Percentiles rank a stretch among this genome's conserved stretches.
phyloP scores from a whole-genome alignment of 2,329 filamentous ascomycete genomes.

The Reticulascus tulasneorum region DNA sequence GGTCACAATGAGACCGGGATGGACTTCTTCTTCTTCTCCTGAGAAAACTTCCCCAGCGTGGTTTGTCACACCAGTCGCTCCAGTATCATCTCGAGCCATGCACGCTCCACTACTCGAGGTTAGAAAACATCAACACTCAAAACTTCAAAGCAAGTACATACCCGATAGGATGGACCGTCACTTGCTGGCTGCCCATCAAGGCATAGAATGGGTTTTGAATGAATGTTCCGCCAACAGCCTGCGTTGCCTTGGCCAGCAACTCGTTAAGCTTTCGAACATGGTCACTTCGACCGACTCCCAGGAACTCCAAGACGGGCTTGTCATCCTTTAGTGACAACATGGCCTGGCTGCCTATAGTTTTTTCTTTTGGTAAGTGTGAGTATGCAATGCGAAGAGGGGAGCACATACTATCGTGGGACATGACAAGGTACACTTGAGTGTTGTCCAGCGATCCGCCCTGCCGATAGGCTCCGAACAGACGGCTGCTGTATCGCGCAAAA shows the following conservation, averaged over 20 bases:
- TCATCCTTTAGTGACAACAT: slow-evolving; percentile 56
- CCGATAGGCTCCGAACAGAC: slow-evolving; percentile 56
- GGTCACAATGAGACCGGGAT: slow-evolving; percentile 57
- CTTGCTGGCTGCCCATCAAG: slow-evolving; percentile 51
- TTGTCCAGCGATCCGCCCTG: slow-evolving; percentile 51
- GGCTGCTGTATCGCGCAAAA: slow-evolving; percentile 45
- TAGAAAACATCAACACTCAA: slow-evolving; percentile 11
- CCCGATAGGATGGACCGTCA: slow-evolving; percentile 65
- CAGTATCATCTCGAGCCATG: slow-evolving; percentile 57
- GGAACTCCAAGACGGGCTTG: slow-evolving; percentile 55
- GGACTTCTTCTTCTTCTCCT: slow-evolving; percentile 44
- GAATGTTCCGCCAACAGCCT: slow-evolving; percentile 56
- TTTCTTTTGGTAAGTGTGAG: too few species aligned
- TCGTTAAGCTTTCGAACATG: slow-evolving; percentile 50
- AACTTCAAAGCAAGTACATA: slow-evolving; percentile 23
- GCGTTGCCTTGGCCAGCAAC: slow-evolving; percentile 50
- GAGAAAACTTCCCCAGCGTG: slow-evolving; percentile 58
- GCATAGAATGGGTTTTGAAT: slow-evolving; percentile 55
- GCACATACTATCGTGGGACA: slow-evolving; percentile 58
- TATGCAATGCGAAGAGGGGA: slow-evolving; percentile 3
- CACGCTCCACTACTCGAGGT: slow-evolving; percentile 49
- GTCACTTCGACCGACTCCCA: slow-evolving; percentile 52
- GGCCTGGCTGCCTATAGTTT: slow-evolving; percentile 50
- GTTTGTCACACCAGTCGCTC: slow-evolving; percentile 54
- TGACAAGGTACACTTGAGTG: slow-evolving; percentile 62